Conservation (phyloP, 352 stramenopile genomes). For the Globisporangium middletonii region DNA sequence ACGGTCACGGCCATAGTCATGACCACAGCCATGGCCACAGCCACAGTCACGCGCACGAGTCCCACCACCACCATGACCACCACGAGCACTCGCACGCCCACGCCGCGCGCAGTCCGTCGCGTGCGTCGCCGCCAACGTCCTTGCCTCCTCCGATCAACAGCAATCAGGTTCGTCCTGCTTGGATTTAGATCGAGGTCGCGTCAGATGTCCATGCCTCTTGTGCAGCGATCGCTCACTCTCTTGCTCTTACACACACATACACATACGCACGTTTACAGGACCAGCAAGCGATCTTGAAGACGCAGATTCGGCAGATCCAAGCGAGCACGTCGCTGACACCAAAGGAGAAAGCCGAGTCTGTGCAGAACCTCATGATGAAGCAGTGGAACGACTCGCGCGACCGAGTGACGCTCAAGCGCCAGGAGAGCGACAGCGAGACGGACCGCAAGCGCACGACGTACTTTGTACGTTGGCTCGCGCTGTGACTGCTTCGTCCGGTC, state of each 20-base stretch:
- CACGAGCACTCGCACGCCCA: conserved; percentile 1
- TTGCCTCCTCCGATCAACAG: conserved; percentile 47
- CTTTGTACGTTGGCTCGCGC: conserved; percentile 28
- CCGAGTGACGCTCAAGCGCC: conserved; percentile 31
- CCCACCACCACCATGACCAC: conserved; percentile 27
- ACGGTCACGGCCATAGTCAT: neutral
- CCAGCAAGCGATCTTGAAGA: conserved; percentile 53
- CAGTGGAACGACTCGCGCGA: conserved; percentile 70
- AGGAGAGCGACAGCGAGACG: conserved; percentile 38
- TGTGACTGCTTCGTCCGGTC: neutral
- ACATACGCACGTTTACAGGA: conserved; percentile 19
- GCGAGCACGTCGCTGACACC: conserved; percentile 66
- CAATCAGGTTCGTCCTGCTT: conserved; percentile 28
- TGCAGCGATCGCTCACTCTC: too few species aligned
- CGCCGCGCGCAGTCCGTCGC: conserved; percentile 17
- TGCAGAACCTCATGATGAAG: conserved; percentile 87
- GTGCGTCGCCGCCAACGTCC: conserved; percentile 11
- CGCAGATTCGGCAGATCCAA: conserved; percentile 75
- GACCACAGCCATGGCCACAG: conserved; percentile 1
- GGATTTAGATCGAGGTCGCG: neutral
- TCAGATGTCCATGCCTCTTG: too few species aligned
- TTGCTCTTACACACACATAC: too few species aligned
- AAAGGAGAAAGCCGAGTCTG: conserved; percentile 77
- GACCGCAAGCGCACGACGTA: conserved; percentile 44
- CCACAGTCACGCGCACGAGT: neutral